Evolutionary conservation across 2,329 filamentous ascomycete species (phyloP), one percentile per base, ranked within the genome.

Genomic region (Nemania serpens): DNA sequence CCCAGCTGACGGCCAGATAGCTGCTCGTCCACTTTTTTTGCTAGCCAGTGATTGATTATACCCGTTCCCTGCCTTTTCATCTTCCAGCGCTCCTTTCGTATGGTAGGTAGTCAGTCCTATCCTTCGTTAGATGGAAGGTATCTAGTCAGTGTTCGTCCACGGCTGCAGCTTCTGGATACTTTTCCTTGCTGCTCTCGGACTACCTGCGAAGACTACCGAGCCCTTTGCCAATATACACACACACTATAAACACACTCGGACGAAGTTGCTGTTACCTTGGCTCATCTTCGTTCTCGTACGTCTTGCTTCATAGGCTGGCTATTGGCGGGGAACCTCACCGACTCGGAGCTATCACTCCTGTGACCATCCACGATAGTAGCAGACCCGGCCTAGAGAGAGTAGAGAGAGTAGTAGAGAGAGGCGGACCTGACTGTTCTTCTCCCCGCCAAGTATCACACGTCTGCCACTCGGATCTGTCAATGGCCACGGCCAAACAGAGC

Each of bases 401-500:
- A 29, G 25, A 29, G 25, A 7, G 25, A 29, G 25, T 29, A 29
- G 25, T 29, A 29, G 25, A 48, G 15, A 48, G 20, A 48, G 11
- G 36, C 37, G n/a, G 7, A 34, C 37, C 34, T 34, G 50, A 53
- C 25, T 51, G 29, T 65, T 56, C 47, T 20, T 18, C 13, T 39
- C 63, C 58, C 59, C 51, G 45, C 61, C 42, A 39, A 55, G 50
- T 55, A 6, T 48, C 66, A 53, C 36, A 61, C 56, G 36, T 58
- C 51, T 51, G 45, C 55, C 62, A 50, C 58, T 62, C 52, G 63
- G 59, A 62, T 63, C 61, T 63, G 66, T 70, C 69, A 64, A 73
- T 73, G 70, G 70, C 68, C 68, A 68, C 63, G 65, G 68, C 63
- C 69, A 64, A 60, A 69, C 63, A 57, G 49, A 39, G 57, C 54